These are phyloP conservation scores for Alloascoidea africana DNA, from an alignment of 805 yeast genomes.

Conservation along the genomic window DNA sequence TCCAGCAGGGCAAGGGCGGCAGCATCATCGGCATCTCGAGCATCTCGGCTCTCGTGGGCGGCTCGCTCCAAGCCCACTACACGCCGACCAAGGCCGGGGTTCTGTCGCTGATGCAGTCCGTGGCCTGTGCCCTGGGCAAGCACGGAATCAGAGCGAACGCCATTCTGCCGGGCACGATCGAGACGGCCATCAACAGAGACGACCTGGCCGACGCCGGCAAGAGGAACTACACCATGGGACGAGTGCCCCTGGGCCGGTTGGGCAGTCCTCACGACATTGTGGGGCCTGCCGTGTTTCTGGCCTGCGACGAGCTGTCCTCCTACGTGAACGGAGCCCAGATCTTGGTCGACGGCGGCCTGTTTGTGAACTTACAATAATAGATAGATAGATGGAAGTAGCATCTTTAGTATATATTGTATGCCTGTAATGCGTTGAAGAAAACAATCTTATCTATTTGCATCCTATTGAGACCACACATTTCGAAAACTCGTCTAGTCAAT, in stretches of 20 bases:
- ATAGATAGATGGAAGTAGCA: too few species aligned
- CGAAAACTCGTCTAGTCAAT: too few species aligned
- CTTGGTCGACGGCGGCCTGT: constrained; percentile 29
- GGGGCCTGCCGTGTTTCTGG: constrained; percentile 27
- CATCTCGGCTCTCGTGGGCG: constrained; percentile 30
- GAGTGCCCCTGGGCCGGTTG: constrained; percentile 25
- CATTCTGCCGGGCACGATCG: constrained; percentile 28
- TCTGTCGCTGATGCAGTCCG: constrained; percentile 26
- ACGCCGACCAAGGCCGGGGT: constrained; percentile 35
- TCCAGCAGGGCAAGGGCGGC: constrained; percentile 29
- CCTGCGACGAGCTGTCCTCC: constrained; percentile 18
- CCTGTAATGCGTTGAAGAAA: too few species aligned
- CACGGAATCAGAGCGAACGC: constrained; percentile 30
- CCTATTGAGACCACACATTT: too few species aligned
- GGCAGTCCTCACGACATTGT: constrained; percentile 24
- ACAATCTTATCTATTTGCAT: too few species aligned
- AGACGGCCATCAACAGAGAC: constrained; percentile 26
- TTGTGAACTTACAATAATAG: constrained; percentile 33
- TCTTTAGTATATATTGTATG: too few species aligned
- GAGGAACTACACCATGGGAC: constrained; percentile 21
- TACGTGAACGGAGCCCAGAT: constrained; percentile 28
- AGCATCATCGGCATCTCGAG: constrained; percentile 28
- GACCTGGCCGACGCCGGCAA: constrained; percentile 23
- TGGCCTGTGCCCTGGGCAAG: constrained; percentile 27
- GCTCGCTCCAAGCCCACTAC: constrained; percentile 28